Base-by-base conservation (phyloP, 345 rosid genomes). In the Theobroma cacao region DNA sequence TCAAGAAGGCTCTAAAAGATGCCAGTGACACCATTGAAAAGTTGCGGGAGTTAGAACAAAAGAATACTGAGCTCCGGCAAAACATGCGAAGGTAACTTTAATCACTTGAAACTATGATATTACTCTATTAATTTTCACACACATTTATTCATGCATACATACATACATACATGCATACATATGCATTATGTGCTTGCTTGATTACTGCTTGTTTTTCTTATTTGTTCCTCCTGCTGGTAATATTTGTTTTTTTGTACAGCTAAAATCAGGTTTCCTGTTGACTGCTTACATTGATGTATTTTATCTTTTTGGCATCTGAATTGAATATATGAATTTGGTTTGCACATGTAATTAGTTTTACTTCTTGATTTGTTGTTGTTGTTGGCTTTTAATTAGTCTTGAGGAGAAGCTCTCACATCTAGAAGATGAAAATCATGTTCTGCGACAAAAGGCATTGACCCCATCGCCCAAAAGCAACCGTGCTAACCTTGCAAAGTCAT, bases 381-480 rank as follows among this genome's bases (percentile, higher is more conserved):
- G 48, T 47, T 76, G n/a, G 48, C 71, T 45, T 77, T 20, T 53
- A 64, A 72, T 79, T 80, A 93, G 98, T 76, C 91, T 93, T 56
- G 94, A 88, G 85, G 87, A 87, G 81, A 95, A 90, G 86, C 90
- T 94, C 71, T 84, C 93, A 43, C 89, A 80, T 78, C 20, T 90
- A 69, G 99, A 95, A 81, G 90, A 91, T 78, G 99, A 95, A 85
- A 95, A 94, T 86, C 96, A 82, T 75, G 92, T 91, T 67, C 83
- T 95, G 80, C 86, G 93, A 79, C 97, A 93, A 84, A 93, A 89
- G 78, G 88, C 97, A 38, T 70, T 92, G 77, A 86, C 82, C 79
- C 79, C 76, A 63, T 64, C 97, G 79, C 87, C 95, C 13, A 91
- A 83, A 77, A 84, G 80, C 79, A 84, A 80, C 76, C 90, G 88